A percentile compares a stretch with the other conserved stretches of the same genome.
These are phyloP conservation scores for Saccharomycopsis sp. DNA, from an alignment of 805 yeast genomes.

Conservation along the genomic window DNA sequence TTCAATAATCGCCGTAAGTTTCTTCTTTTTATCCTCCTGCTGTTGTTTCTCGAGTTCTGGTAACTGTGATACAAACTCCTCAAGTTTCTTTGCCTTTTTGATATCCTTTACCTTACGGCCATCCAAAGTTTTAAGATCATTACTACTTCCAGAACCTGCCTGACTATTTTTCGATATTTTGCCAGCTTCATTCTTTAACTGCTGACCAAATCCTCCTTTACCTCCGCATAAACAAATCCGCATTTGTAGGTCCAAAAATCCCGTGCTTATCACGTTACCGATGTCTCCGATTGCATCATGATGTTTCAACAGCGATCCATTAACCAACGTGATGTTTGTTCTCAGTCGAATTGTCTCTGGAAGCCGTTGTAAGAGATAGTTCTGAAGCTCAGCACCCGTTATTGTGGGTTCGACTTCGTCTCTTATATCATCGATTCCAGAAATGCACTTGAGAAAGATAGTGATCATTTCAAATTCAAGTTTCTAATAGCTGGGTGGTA, in stretches of 20 bases:
- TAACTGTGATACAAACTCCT: constrained; percentile 24
- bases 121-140: constrained; percentile 33
- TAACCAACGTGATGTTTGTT: constrained; percentile 2
- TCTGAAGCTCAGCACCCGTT: constrained; percentile 6
- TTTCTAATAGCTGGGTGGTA: too few species aligned
- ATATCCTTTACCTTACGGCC: constrained; percentile 35
- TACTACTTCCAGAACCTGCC: constrained; percentile 19
- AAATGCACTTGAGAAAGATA: constrained; percentile 9
- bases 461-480: constrained; percentile 7
- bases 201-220: constrained; percentile 46
- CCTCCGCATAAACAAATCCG: constrained; percentile 39
- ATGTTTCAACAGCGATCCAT: constrained; percentile 4
- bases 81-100: constrained; percentile 33
- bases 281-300: neutral
- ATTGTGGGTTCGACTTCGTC: neutral
- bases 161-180: constrained; percentile 28
- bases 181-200: constrained; percentile 36
- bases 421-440: constrained; percentile 7
- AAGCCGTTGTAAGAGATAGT: neutral
- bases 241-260: constrained; percentile 28
- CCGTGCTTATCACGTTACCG: neutral
- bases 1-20: constrained; percentile 31
- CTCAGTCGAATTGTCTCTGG: neutral
- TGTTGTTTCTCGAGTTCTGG: constrained; percentile 21
- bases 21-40: constrained; percentile 32